phyloP scores from a whole-genome alignment of 83 land plant genomes.

The Picea abies region DNA sequence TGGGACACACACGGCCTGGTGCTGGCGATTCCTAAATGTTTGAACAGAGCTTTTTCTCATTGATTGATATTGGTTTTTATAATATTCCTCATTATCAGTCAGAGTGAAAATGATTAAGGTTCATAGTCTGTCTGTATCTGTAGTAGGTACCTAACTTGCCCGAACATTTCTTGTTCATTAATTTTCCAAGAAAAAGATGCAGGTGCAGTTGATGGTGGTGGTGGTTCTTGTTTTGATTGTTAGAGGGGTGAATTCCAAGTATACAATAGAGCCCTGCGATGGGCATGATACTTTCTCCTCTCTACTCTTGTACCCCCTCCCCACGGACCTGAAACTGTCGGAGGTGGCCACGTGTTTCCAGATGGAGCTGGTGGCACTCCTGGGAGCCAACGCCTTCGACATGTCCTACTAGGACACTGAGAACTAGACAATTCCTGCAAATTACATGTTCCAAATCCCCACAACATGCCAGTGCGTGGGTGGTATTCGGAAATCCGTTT shows the following conservation, averaged over 20 bases:
- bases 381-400: conserved; percentile 22
- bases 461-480: conserved; percentile 26
- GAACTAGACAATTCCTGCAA: background rate
- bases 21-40: too few relatives aligned
- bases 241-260: conserved; percentile 6
- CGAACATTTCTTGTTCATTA: too few relatives aligned
- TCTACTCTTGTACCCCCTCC: conserved; percentile 20
- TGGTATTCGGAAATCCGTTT: conserved; percentile 23
- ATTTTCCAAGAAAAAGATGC: too few relatives aligned
- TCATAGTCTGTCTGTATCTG: too few relatives aligned
- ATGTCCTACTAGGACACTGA: background rate
- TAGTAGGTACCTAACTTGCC: too few relatives aligned
- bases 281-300: conserved; percentile 20
- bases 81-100: too few relatives aligned
- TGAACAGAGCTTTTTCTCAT: too few relatives aligned
- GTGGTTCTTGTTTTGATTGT: background rate
- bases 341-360: conserved; percentile 21
- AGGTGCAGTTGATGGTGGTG: background rate
- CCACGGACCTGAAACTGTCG: conserved; percentile 20
- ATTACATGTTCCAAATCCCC: conserved; percentile 22
- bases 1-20: too few relatives aligned
- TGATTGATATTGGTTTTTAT: too few relatives aligned
- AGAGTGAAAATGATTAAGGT: too few relatives aligned
- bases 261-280: conserved; percentile 13
- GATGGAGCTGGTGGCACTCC: conserved; percentile 3